Conservation (phyloP, 2,329 filamentous ascomycete genomes). For the Hortaea werneckii region DNA sequence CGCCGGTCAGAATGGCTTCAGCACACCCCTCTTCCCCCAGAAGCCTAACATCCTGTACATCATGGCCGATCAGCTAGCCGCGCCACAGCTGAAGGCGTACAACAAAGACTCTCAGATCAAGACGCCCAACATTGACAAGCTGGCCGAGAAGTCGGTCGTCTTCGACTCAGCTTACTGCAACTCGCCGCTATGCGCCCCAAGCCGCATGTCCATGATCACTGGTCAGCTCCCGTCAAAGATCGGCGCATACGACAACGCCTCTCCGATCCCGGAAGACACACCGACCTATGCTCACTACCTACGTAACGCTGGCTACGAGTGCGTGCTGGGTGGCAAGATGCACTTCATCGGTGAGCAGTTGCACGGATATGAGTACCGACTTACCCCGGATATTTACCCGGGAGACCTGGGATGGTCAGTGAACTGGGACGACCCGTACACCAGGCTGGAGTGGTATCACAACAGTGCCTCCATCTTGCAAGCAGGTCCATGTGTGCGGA, state of each 20-base stretch:
- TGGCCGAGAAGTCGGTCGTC: slow-evolving; percentile 73
- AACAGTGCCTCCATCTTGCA: slow-evolving; percentile 90
- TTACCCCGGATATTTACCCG: slow-evolving; percentile 94
- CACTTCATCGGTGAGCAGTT: slow-evolving; percentile 93
- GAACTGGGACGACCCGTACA: slow-evolving; percentile 84
- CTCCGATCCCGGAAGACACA: slow-evolving; percentile 70
- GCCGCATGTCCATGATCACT: slow-evolving; percentile 88
- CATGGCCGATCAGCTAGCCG: slow-evolving; percentile 93
- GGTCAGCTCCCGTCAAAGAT: slow-evolving; percentile 88
- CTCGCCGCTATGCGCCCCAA: slow-evolving; percentile 83
- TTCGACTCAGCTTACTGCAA: slow-evolving; percentile 94
- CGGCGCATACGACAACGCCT: slow-evolving; percentile 83
- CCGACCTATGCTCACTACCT: slow-evolving; percentile 92
- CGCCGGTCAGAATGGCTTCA: slow-evolving; percentile 29
- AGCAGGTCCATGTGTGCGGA: slow-evolving; percentile 77
- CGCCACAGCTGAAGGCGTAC: slow-evolving; percentile 84
- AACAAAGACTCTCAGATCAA: slow-evolving; percentile 81
- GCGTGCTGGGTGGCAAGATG: slow-evolving; percentile 89
- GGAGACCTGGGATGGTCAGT: slow-evolving; percentile 91
- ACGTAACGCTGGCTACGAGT: slow-evolving; percentile 76
- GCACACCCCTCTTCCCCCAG: slow-evolving; percentile 27
- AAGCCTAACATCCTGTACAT: slow-evolving; percentile 80
- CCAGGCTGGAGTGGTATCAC: slow-evolving; percentile 87
- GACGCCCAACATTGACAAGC: slow-evolving; percentile 77
- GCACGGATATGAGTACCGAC: slow-evolving; percentile 82